Base-by-base conservation (phyloP, 495 filamentous ascomycete genomes). In the Hyaloscypha hepaticicola region DNA sequence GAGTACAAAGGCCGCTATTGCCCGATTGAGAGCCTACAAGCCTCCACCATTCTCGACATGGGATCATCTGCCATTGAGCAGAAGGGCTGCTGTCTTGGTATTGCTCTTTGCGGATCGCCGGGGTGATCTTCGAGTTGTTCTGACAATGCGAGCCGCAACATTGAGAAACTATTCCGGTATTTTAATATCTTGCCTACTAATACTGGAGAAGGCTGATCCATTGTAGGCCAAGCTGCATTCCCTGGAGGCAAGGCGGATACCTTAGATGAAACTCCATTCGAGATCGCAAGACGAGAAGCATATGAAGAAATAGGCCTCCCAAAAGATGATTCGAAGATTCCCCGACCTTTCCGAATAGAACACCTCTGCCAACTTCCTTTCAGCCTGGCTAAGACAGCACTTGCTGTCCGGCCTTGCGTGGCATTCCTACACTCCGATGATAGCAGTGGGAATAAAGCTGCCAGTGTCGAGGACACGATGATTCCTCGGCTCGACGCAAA, bases 261-360 rank as follows among this genome's bases (percentile, higher is more conserved):
- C 8, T 52, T 79, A 6, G 70, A 75, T 7, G 81, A 84, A 62
- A 78, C 81, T 8, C 80, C 81, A 14, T 82, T 79, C 79, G 80
- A 90, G 72, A 95, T 92, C 53, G 91, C 93, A 25, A 87, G 92
- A 22, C 85, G 93, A 72, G 93, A 97, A 82, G 92, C 93, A 14
- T 87, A 80, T 71, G 93, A 97, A 71, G 93, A 97, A 76, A 96
- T 97, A 72, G 93, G 93, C 1, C 85, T 97, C 0, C 89, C 93
- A 8, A 79, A 84, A 58, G 83, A 86, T 68, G 78, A 85, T 69
- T 69, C 76, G 49, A 79, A 82, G 60, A 78, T 95, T 14, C 90
- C 89, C 0, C 67, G 75, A 0, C 89, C 89, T 5, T 96, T 95
- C 77, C 72, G 79, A 56, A 87, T 96, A 68, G 91, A 96, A 74